Base-by-base conservation (phyloP, 2,329 filamentous ascomycete genomes). In the Shiraia sp. region DNA sequence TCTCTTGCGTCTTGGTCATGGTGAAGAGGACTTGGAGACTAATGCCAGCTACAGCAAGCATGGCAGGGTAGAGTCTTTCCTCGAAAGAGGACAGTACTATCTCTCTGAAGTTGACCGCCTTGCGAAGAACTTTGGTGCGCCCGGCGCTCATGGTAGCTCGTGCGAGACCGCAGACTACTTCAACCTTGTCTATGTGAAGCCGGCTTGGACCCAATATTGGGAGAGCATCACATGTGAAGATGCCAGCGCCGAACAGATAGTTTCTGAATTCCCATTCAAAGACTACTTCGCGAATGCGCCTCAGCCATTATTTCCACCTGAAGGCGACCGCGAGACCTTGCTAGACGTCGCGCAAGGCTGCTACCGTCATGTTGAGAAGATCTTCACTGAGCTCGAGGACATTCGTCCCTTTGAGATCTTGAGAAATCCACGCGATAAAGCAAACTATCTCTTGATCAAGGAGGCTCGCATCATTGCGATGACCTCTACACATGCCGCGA, bases 141-240 rank as follows among this genome's bases (percentile, higher is more conserved):
- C 91, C 29, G 93, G 93, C 42, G 91, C 91, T n/a, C 93, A 99
- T 66, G 90, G 91, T 15, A 95, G 87, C 70, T 95, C 92, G 19
- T 95, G 93, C 40, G 93, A 99, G 75, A 99, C 92, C 2, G 93
- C 93, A 25, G 90, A 90, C 19, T 97, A 99, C 72, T 99, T 99
- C 75, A 89, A 96, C 66, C 84, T 85, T 32, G 91, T 96, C 47
- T 96, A 96, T 63, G 79, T 99, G 29, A 80, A 87, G 68, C 92
- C 93, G 23, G 82, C 86, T 10, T 99, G 93, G 93, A 82, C 82
- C 36, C 89, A 86, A 63, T 99, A 95, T 68, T 85, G 81, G 74
- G 84, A 89, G 39, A 73, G 76, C 33, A 74, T 80, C 16, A 79
- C 80, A 29, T 75, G 77, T 2, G 76, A 81, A 16, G 78, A 80